Percentiles rank a stretch among this genome's conserved stretches.
Evolutionary conservation across 1,139 yeast genomes (phyloP).

Genomic region (Saccharomycopsis hybrid): DNA sequence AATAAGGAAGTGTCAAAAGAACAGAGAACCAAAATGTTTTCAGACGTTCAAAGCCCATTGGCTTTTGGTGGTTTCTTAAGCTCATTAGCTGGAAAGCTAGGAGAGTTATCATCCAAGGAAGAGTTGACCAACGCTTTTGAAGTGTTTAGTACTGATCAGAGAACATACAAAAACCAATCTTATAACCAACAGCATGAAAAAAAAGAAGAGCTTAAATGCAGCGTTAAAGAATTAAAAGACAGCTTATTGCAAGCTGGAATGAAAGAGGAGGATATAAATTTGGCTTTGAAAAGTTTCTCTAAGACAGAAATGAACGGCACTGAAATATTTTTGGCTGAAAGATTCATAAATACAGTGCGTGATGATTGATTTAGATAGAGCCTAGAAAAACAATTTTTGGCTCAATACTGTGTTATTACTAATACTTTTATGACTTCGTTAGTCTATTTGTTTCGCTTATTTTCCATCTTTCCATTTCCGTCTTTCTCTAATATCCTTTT

Average conservation of each 20-base stretch:
- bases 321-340: slow-evolving; percentile 19
- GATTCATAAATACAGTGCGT: slow-evolving; percentile 20
- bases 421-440: too few relatives aligned
- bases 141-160: slow-evolving; percentile 10
- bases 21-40: slow-evolving; percentile 18
- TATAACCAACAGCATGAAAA: background rate
- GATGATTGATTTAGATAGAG: slow-evolving; percentile 13
- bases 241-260: slow-evolving; percentile 18
- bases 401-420: too few relatives aligned
- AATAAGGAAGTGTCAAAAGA: slow-evolving; percentile 15
- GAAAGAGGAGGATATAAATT: slow-evolving; percentile 14
- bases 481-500: too few relatives aligned
- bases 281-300: slow-evolving; percentile 16
- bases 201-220: slow-evolving; percentile 18
- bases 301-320: slow-evolving; percentile 21
- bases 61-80: slow-evolving; percentile 22
- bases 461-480: too few relatives aligned
- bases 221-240: slow-evolving; percentile 13
- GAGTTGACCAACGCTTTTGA: slow-evolving; percentile 18
- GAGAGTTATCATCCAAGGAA: slow-evolving; percentile 18
- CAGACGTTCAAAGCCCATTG: slow-evolving; percentile 16
- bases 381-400: too few relatives aligned
- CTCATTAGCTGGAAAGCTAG: slow-evolving; percentile 17
- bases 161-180: background rate
- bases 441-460: too few relatives aligned